A percentile compares a stretch with the other conserved stretches of the same genome.
Evolutionary conservation across 2,329 filamentous ascomycete species (phyloP).

Genomic region (Drechslera avenae): DNA sequence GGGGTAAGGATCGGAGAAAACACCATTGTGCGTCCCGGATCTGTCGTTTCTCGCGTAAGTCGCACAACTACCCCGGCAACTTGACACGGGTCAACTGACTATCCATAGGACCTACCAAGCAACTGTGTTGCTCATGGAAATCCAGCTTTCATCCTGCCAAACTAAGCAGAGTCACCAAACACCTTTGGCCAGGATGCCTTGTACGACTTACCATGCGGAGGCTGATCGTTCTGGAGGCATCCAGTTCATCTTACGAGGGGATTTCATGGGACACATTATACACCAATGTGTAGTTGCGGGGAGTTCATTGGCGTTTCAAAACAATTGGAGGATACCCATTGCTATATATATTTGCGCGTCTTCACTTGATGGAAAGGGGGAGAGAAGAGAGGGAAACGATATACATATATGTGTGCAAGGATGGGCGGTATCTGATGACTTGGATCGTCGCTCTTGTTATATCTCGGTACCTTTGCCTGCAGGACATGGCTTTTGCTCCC

Average conservation of each 20-base stretch:
- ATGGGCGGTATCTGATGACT: constrained; percentile 17
- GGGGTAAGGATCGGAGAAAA: constrained; percentile 60
- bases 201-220: neutral
- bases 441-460: constrained; percentile 8
- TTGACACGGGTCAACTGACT: constrained; percentile 19
- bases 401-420: constrained; percentile 3
- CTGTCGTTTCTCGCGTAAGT: constrained; percentile 61
- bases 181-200: neutral
- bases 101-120: constrained; percentile 51
- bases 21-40: constrained; percentile 59
- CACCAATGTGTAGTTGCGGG: constrained; percentile 15
- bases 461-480: constrained; percentile 14
- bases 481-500: constrained; percentile 12
- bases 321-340: constrained; percentile 26
- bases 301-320: constrained; percentile 16
- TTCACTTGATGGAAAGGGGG: neutral
- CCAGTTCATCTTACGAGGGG: constrained; percentile 1
- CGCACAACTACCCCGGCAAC: neutral
- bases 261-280: constrained; percentile 10
- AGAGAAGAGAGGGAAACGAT: neutral
- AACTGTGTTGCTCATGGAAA: constrained; percentile 56
- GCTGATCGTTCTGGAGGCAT: neutral
- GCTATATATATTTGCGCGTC: constrained; percentile 8
- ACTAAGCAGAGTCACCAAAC: constrained; percentile 20
- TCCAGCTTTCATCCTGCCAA: constrained; percentile 46